Percentiles rank a stretch among this genome's conserved stretches.
Evolutionary conservation across 306 rosid species (phyloP).

Genomic region (Cyclanthera cordifolia): DNA sequence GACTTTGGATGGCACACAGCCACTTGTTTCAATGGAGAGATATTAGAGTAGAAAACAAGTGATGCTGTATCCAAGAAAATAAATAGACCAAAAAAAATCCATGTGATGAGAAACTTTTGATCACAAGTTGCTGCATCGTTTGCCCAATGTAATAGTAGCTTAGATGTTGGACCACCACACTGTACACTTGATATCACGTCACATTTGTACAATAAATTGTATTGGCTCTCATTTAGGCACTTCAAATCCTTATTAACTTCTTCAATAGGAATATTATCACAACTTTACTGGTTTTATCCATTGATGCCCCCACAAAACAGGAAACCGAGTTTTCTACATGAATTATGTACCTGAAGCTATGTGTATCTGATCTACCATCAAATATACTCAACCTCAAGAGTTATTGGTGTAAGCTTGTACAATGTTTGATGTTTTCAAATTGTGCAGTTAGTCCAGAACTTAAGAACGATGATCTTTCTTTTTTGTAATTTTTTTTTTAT

Average conservation of each 20-base stretch:
- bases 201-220: not conserved
- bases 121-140: not conserved
- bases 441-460: not conserved
- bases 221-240: not conserved
- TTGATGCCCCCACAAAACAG: not conserved
- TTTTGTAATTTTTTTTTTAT: too few relatives aligned
- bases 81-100: not conserved
- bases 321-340: not conserved
- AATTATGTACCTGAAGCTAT: not conserved
- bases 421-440: conserved; percentile 1
- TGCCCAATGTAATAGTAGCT: not conserved
- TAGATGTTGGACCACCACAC: not conserved
- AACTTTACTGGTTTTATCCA: not conserved
- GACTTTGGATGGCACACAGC: not conserved
- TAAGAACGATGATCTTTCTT: not conserved
- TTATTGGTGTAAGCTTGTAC: conserved; percentile 3
- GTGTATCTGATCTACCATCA: not conserved
- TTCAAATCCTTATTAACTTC: not conserved
- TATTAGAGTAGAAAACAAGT: not conserved
- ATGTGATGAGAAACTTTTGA: not conserved
- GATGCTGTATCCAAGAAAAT: conserved; percentile 1
- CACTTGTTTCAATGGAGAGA: conserved; percentile 10
- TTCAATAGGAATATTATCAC: too few relatives aligned
- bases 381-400: not conserved
- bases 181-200: not conserved